These are phyloP conservation scores for Aureobasidium zeae DNA, from an alignment of 2,329 filamentous ascomycete species.

Conservation along the genomic window DNA sequence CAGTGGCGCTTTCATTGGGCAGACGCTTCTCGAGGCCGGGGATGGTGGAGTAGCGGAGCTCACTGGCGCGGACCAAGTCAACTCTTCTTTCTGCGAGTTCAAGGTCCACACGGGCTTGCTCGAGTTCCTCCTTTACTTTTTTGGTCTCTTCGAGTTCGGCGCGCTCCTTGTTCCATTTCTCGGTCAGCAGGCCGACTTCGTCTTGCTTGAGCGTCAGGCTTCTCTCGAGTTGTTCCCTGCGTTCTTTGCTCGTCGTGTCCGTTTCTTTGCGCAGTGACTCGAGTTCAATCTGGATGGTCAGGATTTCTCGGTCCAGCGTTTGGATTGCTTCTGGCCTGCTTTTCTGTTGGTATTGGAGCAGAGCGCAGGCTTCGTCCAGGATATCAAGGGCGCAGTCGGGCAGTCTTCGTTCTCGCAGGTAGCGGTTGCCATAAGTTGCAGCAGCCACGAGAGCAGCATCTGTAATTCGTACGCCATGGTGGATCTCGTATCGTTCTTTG, in stretches of 20 bases:
- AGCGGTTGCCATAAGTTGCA: slow-evolving; percentile 85
- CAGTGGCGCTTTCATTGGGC: slow-evolving; percentile 60
- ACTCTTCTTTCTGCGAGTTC: slow-evolving; percentile 81
- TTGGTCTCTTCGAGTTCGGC: slow-evolving; percentile 81
- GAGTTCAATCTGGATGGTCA: slow-evolving; percentile 94
- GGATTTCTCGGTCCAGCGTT: slow-evolving; percentile 84
- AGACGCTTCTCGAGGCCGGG: slow-evolving; percentile 70
- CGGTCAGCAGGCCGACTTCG: slow-evolving; percentile 63
- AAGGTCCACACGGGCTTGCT: slow-evolving; percentile 73
- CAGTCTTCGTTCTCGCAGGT: slow-evolving; percentile 90
- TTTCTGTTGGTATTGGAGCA: slow-evolving; percentile 84
- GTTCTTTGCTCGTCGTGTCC: slow-evolving; percentile 78
- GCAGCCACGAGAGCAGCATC: slow-evolving; percentile 87
- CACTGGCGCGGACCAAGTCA: slow-evolving; percentile 82
- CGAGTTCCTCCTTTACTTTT: slow-evolving; percentile 76
- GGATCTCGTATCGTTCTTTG: slow-evolving; percentile 95
- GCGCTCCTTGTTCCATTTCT: slow-evolving; percentile 85
- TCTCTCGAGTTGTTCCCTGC: slow-evolving; percentile 73
- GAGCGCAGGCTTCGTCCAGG: slow-evolving; percentile 90
- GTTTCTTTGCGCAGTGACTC: slow-evolving; percentile 92
- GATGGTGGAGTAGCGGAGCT: slow-evolving; percentile 81
- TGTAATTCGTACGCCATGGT: slow-evolving; percentile 91
- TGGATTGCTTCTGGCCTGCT: slow-evolving; percentile 94
- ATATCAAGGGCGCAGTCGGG: slow-evolving; percentile 96
- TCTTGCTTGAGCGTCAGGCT: slow-evolving; percentile 68